These are phyloP conservation scores for Leavenworthia alabamica DNA, from an alignment of 345 rosid species.

Conservation along the genomic window DNA sequence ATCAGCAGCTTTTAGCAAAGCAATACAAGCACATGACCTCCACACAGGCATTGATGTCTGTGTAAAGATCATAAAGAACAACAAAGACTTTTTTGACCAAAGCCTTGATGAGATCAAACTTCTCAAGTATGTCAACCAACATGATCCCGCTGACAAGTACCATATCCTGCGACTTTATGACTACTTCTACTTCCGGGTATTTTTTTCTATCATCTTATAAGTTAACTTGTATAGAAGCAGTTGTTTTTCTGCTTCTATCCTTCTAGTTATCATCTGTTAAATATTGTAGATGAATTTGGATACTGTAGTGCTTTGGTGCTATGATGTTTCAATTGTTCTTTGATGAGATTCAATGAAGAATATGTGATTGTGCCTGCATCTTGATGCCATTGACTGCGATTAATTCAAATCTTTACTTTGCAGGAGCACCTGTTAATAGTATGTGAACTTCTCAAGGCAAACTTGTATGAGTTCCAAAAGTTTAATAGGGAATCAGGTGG, in stretches of 20 bases:
- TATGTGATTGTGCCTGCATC: background rate
- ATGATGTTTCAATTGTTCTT: background rate
- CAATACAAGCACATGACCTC: constrained; percentile 97
- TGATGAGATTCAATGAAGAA: constrained; percentile 1
- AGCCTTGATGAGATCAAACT: constrained; percentile 99
- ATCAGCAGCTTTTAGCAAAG: constrained; percentile 98
- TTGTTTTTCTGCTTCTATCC: background rate
- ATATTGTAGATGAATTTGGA: background rate
- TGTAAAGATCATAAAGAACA: constrained; percentile 91
- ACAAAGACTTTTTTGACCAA: constrained; percentile 98
- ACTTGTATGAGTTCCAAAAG: constrained; percentile 92
- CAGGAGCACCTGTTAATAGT: constrained; percentile 96
- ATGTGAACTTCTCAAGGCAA: constrained; percentile 96
- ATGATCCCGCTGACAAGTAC: constrained; percentile 92
- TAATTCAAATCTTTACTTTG: constrained; percentile 6
- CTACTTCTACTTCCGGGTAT: constrained; percentile 86
- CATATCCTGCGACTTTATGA: constrained; percentile 91
- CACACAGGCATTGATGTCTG: constrained; percentile 96
- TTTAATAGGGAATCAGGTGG: constrained; percentile 98
- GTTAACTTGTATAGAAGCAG: background rate
- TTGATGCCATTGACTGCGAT: constrained; percentile 1
- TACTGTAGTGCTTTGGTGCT: constrained; percentile 7
- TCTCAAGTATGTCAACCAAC: constrained; percentile 92
- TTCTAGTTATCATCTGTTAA: background rate
- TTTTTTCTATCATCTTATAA: background rate